phyloP scores from a whole-genome alignment of 2,329 filamentous ascomycete genomes.

The Paraphaeosphaeria minitans region DNA sequence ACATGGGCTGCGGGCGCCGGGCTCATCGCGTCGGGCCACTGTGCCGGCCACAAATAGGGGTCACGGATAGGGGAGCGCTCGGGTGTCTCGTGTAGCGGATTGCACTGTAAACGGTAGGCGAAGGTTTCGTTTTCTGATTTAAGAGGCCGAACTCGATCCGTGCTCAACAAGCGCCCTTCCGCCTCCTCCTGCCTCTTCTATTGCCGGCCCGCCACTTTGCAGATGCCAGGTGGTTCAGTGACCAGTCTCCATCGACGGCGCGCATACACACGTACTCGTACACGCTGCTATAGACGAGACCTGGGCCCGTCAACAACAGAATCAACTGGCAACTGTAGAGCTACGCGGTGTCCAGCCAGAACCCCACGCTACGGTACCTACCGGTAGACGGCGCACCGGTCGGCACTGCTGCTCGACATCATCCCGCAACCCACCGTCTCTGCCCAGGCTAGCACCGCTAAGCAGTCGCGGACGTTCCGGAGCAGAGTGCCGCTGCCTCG shows the following conservation, averaged over 20 bases:
- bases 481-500: conserved; percentile 4
- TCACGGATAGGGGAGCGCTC: not conserved
- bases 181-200: not conserved
- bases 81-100: conserved; percentile 5
- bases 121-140: conserved; percentile 10
- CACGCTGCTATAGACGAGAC: not conserved
- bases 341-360: not conserved
- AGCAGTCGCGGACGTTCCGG: conserved; percentile 4
- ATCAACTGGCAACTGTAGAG: not conserved
- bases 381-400: conserved; percentile 1
- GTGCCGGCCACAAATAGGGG: not conserved
- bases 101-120: not conserved
- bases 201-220: not conserved
- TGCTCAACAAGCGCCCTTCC: not conserved
- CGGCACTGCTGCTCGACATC: conserved; percentile 10
- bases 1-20: not conserved
- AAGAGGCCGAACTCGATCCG: conserved; percentile 2
- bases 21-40: not conserved
- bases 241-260: not conserved
- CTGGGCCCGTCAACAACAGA: not conserved
- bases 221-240: too few species aligned
- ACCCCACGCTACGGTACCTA: too few species aligned
- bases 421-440: conserved; percentile 2
- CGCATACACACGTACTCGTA: not conserved
- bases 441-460: conserved; percentile 8